Evolutionary conservation across 768 basidiomycete genomes (phyloP).

Genomic region (Dacryopinax spathularia): DNA sequence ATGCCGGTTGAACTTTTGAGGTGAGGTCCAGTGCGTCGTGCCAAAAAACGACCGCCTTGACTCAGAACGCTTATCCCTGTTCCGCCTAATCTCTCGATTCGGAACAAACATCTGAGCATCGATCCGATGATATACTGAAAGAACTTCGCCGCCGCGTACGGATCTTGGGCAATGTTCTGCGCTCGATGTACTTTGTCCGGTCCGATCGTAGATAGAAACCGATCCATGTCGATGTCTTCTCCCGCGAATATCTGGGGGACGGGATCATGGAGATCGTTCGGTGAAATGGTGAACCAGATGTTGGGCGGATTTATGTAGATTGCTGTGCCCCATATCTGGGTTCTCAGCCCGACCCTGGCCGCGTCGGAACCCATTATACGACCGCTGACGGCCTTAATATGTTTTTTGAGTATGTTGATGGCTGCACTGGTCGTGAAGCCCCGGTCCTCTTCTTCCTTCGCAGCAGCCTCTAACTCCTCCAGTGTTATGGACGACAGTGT

Average conservation of each 20-base stretch:
- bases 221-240: constrained; percentile 31
- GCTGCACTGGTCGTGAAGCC: neutral
- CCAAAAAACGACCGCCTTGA: neutral
- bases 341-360: constrained; percentile 8
- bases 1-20: constrained; percentile 21
- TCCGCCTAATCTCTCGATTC: constrained; percentile 16
- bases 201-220: constrained; percentile 20
- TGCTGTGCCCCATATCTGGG: constrained; percentile 28
- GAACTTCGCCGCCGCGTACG: constrained; percentile 31
- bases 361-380: constrained; percentile 15
- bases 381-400: constrained; percentile 12
- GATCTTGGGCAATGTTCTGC: constrained; percentile 26
- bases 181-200: constrained; percentile 17
- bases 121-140: constrained; percentile 27
- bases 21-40: neutral
- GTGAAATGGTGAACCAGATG: constrained; percentile 35
- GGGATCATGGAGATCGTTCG: constrained; percentile 30
- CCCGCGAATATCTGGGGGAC: constrained; percentile 34
- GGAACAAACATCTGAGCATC: constrained; percentile 25
- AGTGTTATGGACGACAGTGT: neutral
- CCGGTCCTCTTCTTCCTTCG: neutral
- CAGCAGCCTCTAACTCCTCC: neutral
- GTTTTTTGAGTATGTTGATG: constrained; percentile 9
- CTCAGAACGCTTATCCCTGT: neutral
- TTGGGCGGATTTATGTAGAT: constrained; percentile 21